Evolutionary conservation across 2,329 filamentous ascomycete genomes (phyloP).

Genomic region (Penicillium sp.): DNA sequence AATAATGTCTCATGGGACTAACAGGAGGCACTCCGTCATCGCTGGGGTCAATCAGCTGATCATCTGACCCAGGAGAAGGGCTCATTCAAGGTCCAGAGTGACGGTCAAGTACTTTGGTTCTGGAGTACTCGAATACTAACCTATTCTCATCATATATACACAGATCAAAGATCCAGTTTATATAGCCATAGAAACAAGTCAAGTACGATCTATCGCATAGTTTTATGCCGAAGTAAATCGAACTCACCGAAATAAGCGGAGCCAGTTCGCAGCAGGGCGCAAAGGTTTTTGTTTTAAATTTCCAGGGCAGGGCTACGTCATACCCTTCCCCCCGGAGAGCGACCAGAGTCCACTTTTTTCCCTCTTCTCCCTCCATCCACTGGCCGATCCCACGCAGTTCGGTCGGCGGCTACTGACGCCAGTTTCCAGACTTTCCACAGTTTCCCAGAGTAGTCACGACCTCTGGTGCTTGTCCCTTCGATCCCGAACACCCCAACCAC

Average conservation of each 20-base stretch:
- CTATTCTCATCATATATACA: background rate
- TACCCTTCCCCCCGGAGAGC: conserved; percentile 37
- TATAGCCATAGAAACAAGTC: background rate
- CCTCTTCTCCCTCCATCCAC: conserved; percentile 27
- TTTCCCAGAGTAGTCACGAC: conserved; percentile 11
- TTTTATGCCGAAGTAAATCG: background rate
- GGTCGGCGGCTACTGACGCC: conserved; percentile 33
- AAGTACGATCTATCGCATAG: background rate
- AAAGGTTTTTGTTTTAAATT: conserved; percentile 16
- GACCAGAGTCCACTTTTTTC: conserved; percentile 33
- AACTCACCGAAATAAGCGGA: background rate
- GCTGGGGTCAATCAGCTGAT: background rate
- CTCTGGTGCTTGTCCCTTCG: conserved; percentile 18
- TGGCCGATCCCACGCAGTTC: conserved; percentile 32
- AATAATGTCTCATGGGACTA: background rate
- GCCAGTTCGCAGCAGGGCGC: background rate
- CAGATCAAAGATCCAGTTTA: background rate
- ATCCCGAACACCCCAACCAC: conserved; percentile 15
- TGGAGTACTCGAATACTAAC: too few relatives aligned
- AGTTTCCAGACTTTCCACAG: conserved; percentile 19
- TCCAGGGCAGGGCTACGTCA: conserved; percentile 41
- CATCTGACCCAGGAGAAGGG: background rate
- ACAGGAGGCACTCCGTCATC: background rate
- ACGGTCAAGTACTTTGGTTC: background rate
- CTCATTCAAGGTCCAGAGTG: background rate